Evolutionary conservation across 805 yeast genomes (phyloP), one percentile per base, ranked within the genome.

Genomic region (Saturnispora besseyi): DNA sequence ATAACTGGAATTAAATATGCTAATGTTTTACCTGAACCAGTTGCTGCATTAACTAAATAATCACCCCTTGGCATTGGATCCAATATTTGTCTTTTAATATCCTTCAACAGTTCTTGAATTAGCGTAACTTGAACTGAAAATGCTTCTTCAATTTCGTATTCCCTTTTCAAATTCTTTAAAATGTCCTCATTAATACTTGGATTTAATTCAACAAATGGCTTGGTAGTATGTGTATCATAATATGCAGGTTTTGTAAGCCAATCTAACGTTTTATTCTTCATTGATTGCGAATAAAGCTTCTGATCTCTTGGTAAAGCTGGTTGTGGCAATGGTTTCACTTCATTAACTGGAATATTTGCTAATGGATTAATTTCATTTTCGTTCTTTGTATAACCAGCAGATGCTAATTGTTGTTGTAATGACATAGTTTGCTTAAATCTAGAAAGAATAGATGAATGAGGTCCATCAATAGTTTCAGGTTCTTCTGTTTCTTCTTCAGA

Each of bases 21-120:
- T 49, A 93, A 70, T 0, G 99, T 91, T 62, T 91, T 91, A 59
- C 99, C 99, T 0, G 96, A 85, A 41, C 99, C 99, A 0, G 99
- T 91, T 10, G 95, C 79, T 2, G 99, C 96, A 65, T 91, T 90
- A 5, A 91, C 96, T 42, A 91, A 70, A 18, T 89, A 65, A 65
- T 93, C 96, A 24, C 91, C 91, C 50, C 72, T 70, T 40, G 77
- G 71, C 48, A 73, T 79, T 1, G 87, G 83, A 40, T 71, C 66
- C 26, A 70, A 52, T 49, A 59, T 66, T 51, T 63, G 69, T 10
- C 64, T 62, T 56, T 74, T 63, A 3, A 58, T 55, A 57, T 74
- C 81, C 56, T 63, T 62, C 32, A 81, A 63, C 38, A 76, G 59
- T 29, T 74, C 62, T n/a, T 81, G 77, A 49, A 87, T 70, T 2